phyloP scores from a whole-genome alignment of 805 yeast species.

The Teunomyces funiuensis region DNA sequence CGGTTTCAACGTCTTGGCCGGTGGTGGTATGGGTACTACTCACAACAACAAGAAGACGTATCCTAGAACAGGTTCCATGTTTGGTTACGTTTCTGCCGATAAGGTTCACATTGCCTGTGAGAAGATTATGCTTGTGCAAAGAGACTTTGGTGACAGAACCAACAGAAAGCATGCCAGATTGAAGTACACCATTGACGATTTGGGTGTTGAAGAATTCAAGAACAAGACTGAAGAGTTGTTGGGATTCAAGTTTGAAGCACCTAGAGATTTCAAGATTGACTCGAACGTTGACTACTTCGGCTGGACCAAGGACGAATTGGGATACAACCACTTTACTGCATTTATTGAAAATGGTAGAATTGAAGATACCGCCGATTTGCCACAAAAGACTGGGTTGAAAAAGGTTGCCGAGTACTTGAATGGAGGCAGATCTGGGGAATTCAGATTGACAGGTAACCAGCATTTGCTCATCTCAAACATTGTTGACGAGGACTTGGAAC shows the following conservation, averaged over 20 bases:
- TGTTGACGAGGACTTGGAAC: conserved; percentile 62
- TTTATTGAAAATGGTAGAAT: conserved; percentile 96
- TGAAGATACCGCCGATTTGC: conserved; percentile 86
- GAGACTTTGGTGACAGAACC: conserved; percentile 92
- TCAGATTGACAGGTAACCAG: conserved; percentile 95
- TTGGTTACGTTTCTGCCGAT: conserved; percentile 72
- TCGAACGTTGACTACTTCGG: conserved; percentile 92
- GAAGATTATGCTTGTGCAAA: conserved; percentile 88
- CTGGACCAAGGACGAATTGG: conserved; percentile 85
- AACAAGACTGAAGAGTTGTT: conserved; percentile 77
- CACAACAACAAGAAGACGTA: conserved; percentile 96
- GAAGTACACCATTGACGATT: conserved; percentile 92
- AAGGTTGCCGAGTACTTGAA: conserved; percentile 72
- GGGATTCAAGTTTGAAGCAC: conserved; percentile 72
- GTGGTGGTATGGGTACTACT: conserved; percentile 99
- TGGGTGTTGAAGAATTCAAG: conserved; percentile 85
- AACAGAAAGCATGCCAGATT: conserved; percentile 97
- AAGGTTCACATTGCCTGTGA: conserved; percentile 80
- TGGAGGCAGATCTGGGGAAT: conserved; percentile 64
- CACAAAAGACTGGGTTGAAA: conserved; percentile 83
- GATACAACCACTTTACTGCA: conserved; percentile 86
- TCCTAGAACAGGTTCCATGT: conserved; percentile 88
- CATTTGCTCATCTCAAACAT: conserved; percentile 78
- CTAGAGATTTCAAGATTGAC: conserved; percentile 71
- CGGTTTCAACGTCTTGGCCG: conserved; percentile 88